These are phyloP conservation scores for Neltuma alba DNA, from an alignment of 306 rosid genomes.

Conservation along the genomic window DNA sequence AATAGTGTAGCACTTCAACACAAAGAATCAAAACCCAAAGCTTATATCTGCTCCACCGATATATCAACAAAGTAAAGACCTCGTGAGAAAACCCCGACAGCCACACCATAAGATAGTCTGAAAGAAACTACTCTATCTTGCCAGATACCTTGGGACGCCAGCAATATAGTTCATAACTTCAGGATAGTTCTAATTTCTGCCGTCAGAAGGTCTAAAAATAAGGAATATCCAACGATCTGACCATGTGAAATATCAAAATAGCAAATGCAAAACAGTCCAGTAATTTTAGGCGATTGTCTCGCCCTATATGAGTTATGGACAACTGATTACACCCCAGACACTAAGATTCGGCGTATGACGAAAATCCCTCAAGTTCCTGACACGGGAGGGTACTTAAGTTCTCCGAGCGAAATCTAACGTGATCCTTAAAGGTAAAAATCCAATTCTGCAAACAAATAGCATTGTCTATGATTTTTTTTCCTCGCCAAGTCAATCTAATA, in stretches of 20 bases:
- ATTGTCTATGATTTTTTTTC: background rate
- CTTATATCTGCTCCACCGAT: conserved; percentile 24
- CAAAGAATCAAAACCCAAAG: conserved; percentile 20
- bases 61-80: conserved; percentile 13
- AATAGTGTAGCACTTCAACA: conserved; percentile 7
- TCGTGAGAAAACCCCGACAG: background rate
- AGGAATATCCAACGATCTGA: background rate
- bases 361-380: background rate
- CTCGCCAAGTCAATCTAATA: background rate
- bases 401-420: background rate
- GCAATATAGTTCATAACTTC: conserved; percentile 7
- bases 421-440: background rate
- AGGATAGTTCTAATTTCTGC: conserved; percentile 2
- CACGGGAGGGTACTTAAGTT: background rate
- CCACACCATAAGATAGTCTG: background rate
- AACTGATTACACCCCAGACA: background rate
- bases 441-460: background rate
- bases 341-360: background rate
- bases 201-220: background rate
- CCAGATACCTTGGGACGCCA: conserved; percentile 8
- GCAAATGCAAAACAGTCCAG: background rate
- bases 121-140: conserved; percentile 9
- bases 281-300: background rate
- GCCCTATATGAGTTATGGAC: conserved; percentile 12
- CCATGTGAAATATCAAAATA: background rate